These are phyloP conservation scores for Leccinum longicurvipes DNA, from an alignment of 768 basidiomycete genomes.

Conservation along the genomic window DNA sequence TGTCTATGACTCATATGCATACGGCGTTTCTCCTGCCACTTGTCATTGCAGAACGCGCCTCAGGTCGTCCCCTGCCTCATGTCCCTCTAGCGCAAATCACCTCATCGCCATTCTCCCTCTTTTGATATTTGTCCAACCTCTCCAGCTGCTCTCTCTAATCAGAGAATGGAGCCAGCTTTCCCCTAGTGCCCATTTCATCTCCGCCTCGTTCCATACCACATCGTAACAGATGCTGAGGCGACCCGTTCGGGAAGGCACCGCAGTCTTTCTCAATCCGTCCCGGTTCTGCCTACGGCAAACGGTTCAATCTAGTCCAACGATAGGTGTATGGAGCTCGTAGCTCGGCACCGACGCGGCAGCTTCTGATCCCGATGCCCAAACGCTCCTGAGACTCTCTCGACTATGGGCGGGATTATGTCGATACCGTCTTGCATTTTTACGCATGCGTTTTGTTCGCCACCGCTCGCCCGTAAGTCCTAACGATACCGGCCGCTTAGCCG, in stretches of 20 bases:
- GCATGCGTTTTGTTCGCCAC: background rate
- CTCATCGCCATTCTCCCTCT: constrained; percentile 15
- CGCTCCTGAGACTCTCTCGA: background rate
- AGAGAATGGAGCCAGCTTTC: constrained; percentile 19
- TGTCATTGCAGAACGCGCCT: constrained; percentile 1
- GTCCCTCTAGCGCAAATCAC: constrained; percentile 14
- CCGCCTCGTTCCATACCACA: constrained; percentile 18
- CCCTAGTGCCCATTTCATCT: constrained; percentile 27
- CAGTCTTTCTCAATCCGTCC: constrained; percentile 16
- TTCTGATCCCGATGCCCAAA: constrained; percentile 12
- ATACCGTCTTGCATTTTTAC: background rate
- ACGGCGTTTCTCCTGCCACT: constrained; percentile 8
- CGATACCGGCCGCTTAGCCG: background rate
- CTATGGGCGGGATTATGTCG: background rate
- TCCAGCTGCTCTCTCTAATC: constrained; percentile 5
- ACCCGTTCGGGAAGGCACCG: constrained; percentile 20
- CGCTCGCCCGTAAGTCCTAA: background rate
- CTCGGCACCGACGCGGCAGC: constrained; percentile 19
- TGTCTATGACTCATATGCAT: constrained; percentile 14
- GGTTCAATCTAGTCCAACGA: constrained; percentile 7
- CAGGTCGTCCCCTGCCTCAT: constrained; percentile 17
- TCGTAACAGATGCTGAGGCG: background rate
- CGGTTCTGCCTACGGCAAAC: constrained; percentile 27
- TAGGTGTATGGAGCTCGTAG: background rate
- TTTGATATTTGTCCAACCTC: constrained; percentile 13